phyloP scores from a whole-genome alignment of 192 early-diverging fungal species.

The Borealophlyctis nickersoniae region DNA sequence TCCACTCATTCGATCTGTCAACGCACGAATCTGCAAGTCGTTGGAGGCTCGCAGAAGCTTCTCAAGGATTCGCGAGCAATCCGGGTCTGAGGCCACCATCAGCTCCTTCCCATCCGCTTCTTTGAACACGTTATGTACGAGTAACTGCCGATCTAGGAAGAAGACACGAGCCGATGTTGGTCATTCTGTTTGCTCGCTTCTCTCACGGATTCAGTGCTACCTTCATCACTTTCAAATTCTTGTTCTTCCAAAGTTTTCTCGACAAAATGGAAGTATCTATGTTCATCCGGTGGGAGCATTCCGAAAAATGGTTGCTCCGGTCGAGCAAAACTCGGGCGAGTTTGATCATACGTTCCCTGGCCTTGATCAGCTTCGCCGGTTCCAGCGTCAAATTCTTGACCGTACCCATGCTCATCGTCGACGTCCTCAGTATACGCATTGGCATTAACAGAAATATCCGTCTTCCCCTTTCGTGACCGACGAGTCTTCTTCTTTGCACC shows the following conservation, averaged over 20 bases:
- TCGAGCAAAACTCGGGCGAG: background rate
- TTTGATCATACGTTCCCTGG: background rate
- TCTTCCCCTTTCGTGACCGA: slow-evolving; percentile 21
- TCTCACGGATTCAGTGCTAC: no score
- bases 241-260: slow-evolving; percentile 35
- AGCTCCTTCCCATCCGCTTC: slow-evolving; percentile 76
- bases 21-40: slow-evolving; percentile 71
- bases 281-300: slow-evolving; percentile 13
- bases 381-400: background rate
- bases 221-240: slow-evolving; percentile 36
- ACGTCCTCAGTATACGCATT: background rate
- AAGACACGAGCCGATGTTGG: no score
- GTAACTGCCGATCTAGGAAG: slow-evolving; percentile 51
- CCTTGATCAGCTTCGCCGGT: slow-evolving; percentile 1
- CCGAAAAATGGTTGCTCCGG: slow-evolving; percentile 23
- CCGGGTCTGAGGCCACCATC: slow-evolving; percentile 69
- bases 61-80: slow-evolving; percentile 74
- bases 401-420: background rate
- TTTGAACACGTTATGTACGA: slow-evolving; percentile 72
- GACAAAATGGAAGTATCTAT: slow-evolving; percentile 33
- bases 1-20: slow-evolving; percentile 54
- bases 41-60: slow-evolving; percentile 70
- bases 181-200: no score
- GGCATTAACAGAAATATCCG: background rate
- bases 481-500: slow-evolving; percentile 30